Percentiles rank a stretch among this genome's conserved stretches.
phyloP scores from a whole-genome alignment of 176 grass and related monocot genomes.

The Oryza longistaminata region DNA sequence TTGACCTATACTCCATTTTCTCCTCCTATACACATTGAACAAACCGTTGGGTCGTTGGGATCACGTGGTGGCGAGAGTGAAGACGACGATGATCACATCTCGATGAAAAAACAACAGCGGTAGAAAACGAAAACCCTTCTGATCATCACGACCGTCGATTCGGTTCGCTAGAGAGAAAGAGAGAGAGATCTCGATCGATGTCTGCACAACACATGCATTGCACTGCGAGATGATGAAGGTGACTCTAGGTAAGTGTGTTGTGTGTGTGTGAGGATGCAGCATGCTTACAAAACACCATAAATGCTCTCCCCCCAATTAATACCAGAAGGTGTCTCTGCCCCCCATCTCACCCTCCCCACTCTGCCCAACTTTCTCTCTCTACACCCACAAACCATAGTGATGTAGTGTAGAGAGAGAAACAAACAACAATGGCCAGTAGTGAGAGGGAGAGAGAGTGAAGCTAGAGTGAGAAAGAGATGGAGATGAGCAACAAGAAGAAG shows the following conservation, averaged over 20 bases:
- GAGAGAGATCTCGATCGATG: too few relatives aligned
- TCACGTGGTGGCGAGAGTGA: neutral
- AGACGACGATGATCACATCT: neutral
- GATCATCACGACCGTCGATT: neutral
- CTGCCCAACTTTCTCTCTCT: conserved; percentile 11
- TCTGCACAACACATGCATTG: neutral
- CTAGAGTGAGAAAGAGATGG: conserved; percentile 10
- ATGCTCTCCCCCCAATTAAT: conserved; percentile 57
- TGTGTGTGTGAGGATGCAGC: conserved; percentile 19
- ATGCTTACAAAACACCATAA: conserved; percentile 69
- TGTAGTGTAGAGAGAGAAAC: conserved; percentile 28
- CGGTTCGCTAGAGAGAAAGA: too few relatives aligned
- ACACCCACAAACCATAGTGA: neutral
- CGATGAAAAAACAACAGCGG: neutral
- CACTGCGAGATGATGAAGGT: neutral
- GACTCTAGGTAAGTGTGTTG: conserved; percentile 35
- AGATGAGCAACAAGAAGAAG: too few relatives aligned
- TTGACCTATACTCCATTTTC: too few relatives aligned
- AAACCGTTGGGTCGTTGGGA: neutral
- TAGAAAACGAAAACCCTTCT: neutral
- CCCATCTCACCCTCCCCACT: neutral
- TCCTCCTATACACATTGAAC: too few relatives aligned
- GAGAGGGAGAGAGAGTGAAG: neutral
- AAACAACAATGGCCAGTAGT: neutral
- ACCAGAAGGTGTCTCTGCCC: conserved; percentile 45